Evolutionary conservation across 2,329 filamentous ascomycete species (phyloP), one percentile per base, ranked within the genome.

Genomic region (Aureobasidium sp.): DNA sequence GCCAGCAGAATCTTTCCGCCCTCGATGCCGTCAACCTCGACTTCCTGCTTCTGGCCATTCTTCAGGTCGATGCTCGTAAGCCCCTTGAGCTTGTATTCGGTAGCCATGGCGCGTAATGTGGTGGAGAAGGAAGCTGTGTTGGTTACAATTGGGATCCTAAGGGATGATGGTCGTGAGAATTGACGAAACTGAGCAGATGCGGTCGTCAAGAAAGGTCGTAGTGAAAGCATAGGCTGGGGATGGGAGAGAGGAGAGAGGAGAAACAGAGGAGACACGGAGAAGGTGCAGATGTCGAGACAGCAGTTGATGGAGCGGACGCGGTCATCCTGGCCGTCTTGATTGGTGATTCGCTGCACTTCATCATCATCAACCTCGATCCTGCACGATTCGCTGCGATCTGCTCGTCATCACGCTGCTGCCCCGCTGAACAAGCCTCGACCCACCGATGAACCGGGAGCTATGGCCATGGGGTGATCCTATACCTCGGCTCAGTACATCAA

Each of bases 1-100:
- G 94, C 79, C 4, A 99, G 81, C 5, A 99, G 79, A 2, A 99
- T 86, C 74, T 96, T 97, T 64, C 84, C 90, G 38, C 83, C 85
- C 61, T 93, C 86, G 45, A 99, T 80, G 21, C 93, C 94, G 68
- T 97, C 93, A 4, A 99, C 87, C 68, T 96, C 91, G 15, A 84
- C 88, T 74, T 97, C 92, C 64, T 87, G 81, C 79, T 96, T 97
- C 67, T 94, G 86, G 21, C 90, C 86, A 31, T 87, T 84, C 71
- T 87, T 83, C 64, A 97, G 78, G 65, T 87, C 82, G 60, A 96
- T 79, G 67, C 86, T 87, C 49, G 82, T 81, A 63, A 96, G 76
- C 70, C 82, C 88, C 74, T 94, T 95, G 69, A 96, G 83, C 73
- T 79, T 80, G 71, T 74, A 80, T 65, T 80, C 75, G 64, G 74